Conservation (phyloP, 2,329 filamentous ascomycete genomes). For the Nigrograna mackinnonii region DNA sequence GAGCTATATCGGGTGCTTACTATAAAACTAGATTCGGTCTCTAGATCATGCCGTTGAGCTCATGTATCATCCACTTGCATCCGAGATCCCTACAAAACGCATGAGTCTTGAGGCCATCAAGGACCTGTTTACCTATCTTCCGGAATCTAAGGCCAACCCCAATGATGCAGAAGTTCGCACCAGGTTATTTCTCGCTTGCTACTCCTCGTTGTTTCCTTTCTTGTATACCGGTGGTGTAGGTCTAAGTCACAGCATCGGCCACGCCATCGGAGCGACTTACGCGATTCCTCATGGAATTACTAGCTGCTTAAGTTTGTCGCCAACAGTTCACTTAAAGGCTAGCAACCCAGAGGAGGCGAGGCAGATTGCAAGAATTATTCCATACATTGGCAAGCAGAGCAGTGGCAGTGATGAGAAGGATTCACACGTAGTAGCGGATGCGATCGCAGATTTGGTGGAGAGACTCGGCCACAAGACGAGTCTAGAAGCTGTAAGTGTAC, state of each 20-base stretch:
- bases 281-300: slow-evolving; percentile 61
- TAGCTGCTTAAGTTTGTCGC: slow-evolving; percentile 56
- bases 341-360: slow-evolving; percentile 49
- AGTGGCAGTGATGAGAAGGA: slow-evolving; percentile 50
- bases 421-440: slow-evolving; percentile 48
- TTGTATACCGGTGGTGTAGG: slow-evolving; percentile 56
- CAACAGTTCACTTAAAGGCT: slow-evolving; percentile 58
- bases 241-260: slow-evolving; percentile 52
- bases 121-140: slow-evolving; percentile 57
- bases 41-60: slow-evolving; percentile 60
- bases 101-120: slow-evolving; percentile 52
- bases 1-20: slow-evolving; percentile 6
- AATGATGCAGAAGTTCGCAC: slow-evolving; percentile 54
- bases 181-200: slow-evolving; percentile 57
- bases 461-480: slow-evolving; percentile 45
- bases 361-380: slow-evolving; percentile 51
- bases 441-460: slow-evolving; percentile 50
- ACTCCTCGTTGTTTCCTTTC: slow-evolving; percentile 51
- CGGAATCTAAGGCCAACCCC: slow-evolving; percentile 51
- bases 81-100: slow-evolving; percentile 53
- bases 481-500: slow-evolving; percentile 32
- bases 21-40: slow-evolving; percentile 46
- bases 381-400: slow-evolving; percentile 47
- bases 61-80: slow-evolving; percentile 57
- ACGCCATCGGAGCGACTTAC: slow-evolving; percentile 60